Evolutionary conservation across 768 basidiomycete genomes (phyloP), one percentile per base, ranked within the genome.

Genomic region (Austroboletus eburneus): DNA sequence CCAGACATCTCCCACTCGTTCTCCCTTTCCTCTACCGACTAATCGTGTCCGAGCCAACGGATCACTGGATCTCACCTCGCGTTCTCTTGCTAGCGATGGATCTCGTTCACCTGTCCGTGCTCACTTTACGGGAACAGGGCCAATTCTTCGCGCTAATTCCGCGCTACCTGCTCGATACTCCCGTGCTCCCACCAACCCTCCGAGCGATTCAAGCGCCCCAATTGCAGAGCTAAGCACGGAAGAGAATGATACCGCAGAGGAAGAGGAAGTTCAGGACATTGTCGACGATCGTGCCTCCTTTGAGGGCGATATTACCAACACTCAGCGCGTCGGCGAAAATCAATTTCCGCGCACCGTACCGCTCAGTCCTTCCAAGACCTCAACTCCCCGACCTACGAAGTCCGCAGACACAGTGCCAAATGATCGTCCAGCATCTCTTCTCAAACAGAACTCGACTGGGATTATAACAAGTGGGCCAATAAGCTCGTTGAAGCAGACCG

Each of bases 301-400:
- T 33, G 61, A 55, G 7, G 59, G 62, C 12, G 64, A 68, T 3
- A 58, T 67, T 14, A 72, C 79, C 13, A 73, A 80, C 43, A 72
- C 69, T 10, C 76, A 74, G 6, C 72, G 79, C 32, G 70, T 62
- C 3, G 58, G 65, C 16, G 62, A 72, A 33, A 72, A 72, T 4
- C 76, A 69, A 22, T 65, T 81, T 23, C 79, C 80, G 10, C 77
- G 80, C 14, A 82, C 81, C 0, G 67, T 79, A 0, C 73, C 77
- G 6, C 71, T 82, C 21, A 72, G 62, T 36, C 73, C 72, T 16
- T 58, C 64, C 17, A 67, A 62, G 45, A 50, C 56, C 17, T 35
- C 27, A 22, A 29, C 36, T 43, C 40, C 48, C 20, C 48, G 43
- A 39, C 9, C 40, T 17, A 35, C 37, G 23, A 54, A 40, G 9